phyloP scores from a whole-genome alignment of 202 grass and related monocot species.

The Eragrostis tef region DNA sequence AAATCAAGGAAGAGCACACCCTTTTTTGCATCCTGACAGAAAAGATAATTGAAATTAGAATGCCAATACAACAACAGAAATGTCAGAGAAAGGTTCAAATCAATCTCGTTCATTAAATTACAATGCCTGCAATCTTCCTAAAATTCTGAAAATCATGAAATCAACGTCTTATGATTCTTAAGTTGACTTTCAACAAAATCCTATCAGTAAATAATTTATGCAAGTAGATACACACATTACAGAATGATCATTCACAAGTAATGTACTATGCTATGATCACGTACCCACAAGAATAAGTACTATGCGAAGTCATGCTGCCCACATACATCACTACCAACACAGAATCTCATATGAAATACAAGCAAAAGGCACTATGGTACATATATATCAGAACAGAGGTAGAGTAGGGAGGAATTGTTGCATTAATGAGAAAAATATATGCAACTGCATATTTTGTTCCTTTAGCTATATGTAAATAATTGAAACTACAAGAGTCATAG shows the following conservation, averaged over 20 bases:
- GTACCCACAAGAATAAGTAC: too few relatives aligned
- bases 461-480: not conserved
- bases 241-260: not conserved
- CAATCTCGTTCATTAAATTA: conserved; percentile 34
- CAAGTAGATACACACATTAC: conserved; percentile 24
- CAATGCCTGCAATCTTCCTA: conserved; percentile 16
- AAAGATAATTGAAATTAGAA: conserved; percentile 38
- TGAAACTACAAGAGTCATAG: not conserved
- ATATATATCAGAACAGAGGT: not conserved
- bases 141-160: conserved; percentile 18
- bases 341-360: too few relatives aligned
- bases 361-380: not conserved
- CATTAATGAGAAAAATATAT: not conserved
- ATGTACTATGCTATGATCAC: not conserved
- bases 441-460: not conserved
- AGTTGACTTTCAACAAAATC: not conserved
- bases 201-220: conserved; percentile 1
- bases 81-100: not conserved
- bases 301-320: too few relatives aligned
- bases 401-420: not conserved
- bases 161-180: not conserved
- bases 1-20: conserved; percentile 96
- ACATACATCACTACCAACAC: too few relatives aligned
- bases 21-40: conserved; percentile 86
- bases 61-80: conserved; percentile 33